phyloP scores from a whole-genome alignment of 2,329 filamentous ascomycete species.

The Verticillium klebahnii region DNA sequence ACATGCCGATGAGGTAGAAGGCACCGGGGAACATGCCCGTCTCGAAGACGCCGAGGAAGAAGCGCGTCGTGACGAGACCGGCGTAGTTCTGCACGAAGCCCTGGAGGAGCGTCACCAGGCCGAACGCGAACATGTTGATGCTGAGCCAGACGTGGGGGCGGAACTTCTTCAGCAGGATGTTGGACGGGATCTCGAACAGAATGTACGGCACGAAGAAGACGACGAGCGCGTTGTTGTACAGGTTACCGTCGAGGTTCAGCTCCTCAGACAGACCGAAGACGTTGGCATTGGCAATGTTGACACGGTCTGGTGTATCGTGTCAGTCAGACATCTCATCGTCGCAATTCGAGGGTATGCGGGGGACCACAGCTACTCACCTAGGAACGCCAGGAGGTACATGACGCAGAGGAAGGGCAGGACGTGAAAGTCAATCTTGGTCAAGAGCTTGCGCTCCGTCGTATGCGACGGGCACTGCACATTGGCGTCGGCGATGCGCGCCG shows the following conservation, averaged over 20 bases:
- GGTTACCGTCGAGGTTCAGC: constrained; percentile 49
- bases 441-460: constrained; percentile 60
- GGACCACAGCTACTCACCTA: constrained; percentile 33
- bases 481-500: not conserved
- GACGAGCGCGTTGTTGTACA: constrained; percentile 72
- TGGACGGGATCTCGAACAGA: constrained; percentile 59
- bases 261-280: constrained; percentile 62
- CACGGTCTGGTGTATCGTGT: constrained; percentile 44
- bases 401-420: constrained; percentile 70
- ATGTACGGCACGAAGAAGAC: constrained; percentile 83
- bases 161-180: constrained; percentile 28
- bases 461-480: constrained; percentile 39
- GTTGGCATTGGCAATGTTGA: constrained; percentile 76
- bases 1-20: constrained; percentile 76
- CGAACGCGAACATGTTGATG: constrained; percentile 80
- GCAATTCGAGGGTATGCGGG: too few relatives aligned
- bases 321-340: not conserved
- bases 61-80: constrained; percentile 73
- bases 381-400: constrained; percentile 66
- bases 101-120: constrained; percentile 69
- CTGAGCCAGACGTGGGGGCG: constrained; percentile 67
- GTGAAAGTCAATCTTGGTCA: constrained; percentile 66
- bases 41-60: constrained; percentile 78
- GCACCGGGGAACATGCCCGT: constrained; percentile 54
- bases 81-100: constrained; percentile 74